These are phyloP conservation scores for Cytidiella melzeri DNA, from an alignment of 768 basidiomycete genomes.

Conservation along the genomic window DNA sequence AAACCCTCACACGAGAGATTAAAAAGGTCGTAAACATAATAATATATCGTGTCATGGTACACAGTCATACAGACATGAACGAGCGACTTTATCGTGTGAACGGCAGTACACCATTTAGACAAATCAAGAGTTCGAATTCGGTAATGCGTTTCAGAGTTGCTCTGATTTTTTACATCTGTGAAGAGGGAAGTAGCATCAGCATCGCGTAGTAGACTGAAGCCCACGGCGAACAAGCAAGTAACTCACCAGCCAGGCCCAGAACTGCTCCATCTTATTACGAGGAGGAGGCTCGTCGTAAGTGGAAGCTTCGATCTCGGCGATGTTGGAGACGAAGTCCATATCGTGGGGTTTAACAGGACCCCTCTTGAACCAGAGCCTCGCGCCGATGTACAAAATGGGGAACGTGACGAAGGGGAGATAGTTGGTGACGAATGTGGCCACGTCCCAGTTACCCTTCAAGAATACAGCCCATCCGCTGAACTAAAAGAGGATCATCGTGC, in stretches of 20 bases:
- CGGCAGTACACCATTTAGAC: too few relatives aligned
- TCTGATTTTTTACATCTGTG: too few relatives aligned
- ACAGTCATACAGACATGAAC: too few relatives aligned
- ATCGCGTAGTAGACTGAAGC: too few relatives aligned
- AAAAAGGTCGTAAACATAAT: too few relatives aligned
- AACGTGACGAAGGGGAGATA: conserved; percentile 68
- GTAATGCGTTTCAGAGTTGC: too few relatives aligned
- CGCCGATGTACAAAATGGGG: conserved; percentile 65
- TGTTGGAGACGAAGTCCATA: conserved; percentile 80
- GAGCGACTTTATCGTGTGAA: too few relatives aligned
- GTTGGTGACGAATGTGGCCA: conserved; percentile 73
- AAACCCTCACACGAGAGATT: too few relatives aligned
- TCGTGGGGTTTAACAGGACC: conserved; percentile 45
- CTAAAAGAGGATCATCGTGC: conserved; percentile 20
- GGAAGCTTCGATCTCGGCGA: conserved; percentile 29
- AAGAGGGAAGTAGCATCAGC: too few relatives aligned
- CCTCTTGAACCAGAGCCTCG: conserved; percentile 48
- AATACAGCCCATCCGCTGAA: conserved; percentile 49
- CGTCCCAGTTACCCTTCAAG: conserved; percentile 45
- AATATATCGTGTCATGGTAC: too few relatives aligned
- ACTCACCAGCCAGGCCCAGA: conserved; percentile 80
- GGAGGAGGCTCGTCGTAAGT: conserved; percentile 65
- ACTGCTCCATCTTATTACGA: conserved; percentile 54
- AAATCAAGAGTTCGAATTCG: too few relatives aligned
- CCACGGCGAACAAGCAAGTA: too few relatives aligned